Conservation (phyloP, 805 yeast species). For the Kuraishia molischiana region DNA sequence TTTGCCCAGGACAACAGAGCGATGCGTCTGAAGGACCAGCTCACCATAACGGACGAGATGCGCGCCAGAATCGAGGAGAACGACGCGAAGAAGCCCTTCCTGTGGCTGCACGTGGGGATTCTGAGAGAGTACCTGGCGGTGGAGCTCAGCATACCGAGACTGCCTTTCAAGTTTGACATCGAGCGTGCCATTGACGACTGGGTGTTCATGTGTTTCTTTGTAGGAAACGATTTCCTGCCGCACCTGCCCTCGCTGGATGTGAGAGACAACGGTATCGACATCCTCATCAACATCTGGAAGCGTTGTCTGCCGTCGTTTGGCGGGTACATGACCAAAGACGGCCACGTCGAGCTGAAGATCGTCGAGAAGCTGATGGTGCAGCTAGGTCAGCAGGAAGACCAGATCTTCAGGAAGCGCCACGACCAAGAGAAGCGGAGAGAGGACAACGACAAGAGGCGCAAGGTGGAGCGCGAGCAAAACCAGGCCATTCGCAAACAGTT, state of each 20-base stretch:
- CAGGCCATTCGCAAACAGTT: conserved; percentile 31
- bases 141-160: conserved; percentile 63
- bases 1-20: conserved; percentile 64
- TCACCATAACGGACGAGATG: conserved; percentile 55
- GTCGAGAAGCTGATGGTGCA: conserved; percentile 62
- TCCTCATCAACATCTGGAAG: conserved; percentile 78
- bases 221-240: conserved; percentile 97
- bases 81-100: conserved; percentile 67
- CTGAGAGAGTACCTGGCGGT: conserved; percentile 80
- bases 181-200: conserved; percentile 98
- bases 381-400: conserved; percentile 67
- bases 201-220: conserved; percentile 97
- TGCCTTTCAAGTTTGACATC: conserved; percentile 70
- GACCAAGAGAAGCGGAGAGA: conserved; percentile 62
- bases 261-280: conserved; percentile 87
- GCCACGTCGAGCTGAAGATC: conserved; percentile 62
- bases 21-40: conserved; percentile 35
- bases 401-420: conserved; percentile 61
- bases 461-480: conserved; percentile 35
- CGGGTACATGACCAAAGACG: conserved; percentile 86
- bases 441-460: conserved; percentile 54
- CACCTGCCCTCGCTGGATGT: conserved; percentile 93
- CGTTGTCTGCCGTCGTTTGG: conserved; percentile 51
- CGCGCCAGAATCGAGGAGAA: conserved; percentile 27
- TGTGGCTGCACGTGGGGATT: conserved; percentile 88